Percentiles rank a stretch among this genome's conserved stretches.
These are phyloP conservation scores for Strigomonas oncopelti DNA, from an alignment of 208 protist species.

Conservation along the genomic window DNA sequence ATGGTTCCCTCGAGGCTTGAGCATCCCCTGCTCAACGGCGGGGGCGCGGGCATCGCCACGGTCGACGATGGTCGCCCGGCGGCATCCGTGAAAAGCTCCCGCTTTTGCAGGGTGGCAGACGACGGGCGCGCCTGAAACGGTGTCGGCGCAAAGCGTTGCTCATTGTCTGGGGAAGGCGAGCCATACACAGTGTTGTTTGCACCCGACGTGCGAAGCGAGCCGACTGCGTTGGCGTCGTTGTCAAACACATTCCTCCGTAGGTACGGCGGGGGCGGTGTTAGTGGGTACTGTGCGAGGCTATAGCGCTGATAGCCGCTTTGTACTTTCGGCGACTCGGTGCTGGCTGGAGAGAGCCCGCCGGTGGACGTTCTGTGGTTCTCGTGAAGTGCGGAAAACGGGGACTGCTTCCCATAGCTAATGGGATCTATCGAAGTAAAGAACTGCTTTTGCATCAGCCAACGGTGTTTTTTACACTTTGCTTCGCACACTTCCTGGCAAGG, in stretches of 20 bases:
- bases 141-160: slow-evolving; percentile 1
- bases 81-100: background rate
- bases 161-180: background rate
- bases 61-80: background rate
- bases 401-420: background rate
- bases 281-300: no score
- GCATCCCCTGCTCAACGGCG: background rate
- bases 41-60: background rate
- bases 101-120: background rate
- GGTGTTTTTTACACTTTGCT: no score
- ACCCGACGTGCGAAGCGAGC: background rate
- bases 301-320: no score
- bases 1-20: slow-evolving; percentile 23
- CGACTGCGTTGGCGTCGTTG: slow-evolving; percentile 8
- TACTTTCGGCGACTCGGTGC: no score
- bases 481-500: no score
- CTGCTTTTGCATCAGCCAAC: no score
- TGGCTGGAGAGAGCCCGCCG: background rate
- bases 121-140: background rate
- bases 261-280: background rate
- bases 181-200: slow-evolving; percentile 2
- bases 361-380: background rate
- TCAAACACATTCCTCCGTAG: slow-evolving; percentile 8
- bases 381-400: background rate
- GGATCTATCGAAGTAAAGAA: slow-evolving; percentile 7